phyloP scores from a whole-genome alignment of 306 rosid species.

The Inga oerstediana region DNA sequence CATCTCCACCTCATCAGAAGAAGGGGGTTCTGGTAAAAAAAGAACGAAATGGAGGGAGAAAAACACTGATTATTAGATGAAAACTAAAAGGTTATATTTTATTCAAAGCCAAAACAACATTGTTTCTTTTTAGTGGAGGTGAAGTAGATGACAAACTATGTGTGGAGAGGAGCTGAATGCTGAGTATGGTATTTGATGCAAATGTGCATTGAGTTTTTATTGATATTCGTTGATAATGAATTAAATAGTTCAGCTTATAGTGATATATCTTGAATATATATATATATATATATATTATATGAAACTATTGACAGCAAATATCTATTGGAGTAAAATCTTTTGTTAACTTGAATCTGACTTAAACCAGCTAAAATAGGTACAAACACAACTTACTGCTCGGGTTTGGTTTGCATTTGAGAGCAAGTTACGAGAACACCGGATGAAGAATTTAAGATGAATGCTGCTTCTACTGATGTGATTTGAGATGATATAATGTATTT shows the following conservation, averaged over 20 bases:
- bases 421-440: neutral
- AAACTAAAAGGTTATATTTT: no score
- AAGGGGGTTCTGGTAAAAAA: no score
- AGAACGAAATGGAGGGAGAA: no score
- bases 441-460: neutral
- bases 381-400: neutral
- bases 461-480: neutral
- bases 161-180: no score
- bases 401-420: neutral
- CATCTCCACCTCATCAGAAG: no score
- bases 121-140: no score
- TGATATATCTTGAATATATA: neutral
- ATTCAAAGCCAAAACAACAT: no score
- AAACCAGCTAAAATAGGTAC: neutral
- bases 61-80: no score
- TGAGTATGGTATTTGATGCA: neutral
- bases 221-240: neutral
- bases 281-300: neutral
- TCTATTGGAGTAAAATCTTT: neutral
- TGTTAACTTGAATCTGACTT: neutral
- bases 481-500: neutral
- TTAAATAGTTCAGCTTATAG: neutral
- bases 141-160: no score
- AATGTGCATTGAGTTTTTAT: neutral
- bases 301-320: neutral